These are phyloP conservation scores for Coemansia sp. DNA, from an alignment of 192 early-diverging fungal genomes.

Conservation along the genomic window DNA sequence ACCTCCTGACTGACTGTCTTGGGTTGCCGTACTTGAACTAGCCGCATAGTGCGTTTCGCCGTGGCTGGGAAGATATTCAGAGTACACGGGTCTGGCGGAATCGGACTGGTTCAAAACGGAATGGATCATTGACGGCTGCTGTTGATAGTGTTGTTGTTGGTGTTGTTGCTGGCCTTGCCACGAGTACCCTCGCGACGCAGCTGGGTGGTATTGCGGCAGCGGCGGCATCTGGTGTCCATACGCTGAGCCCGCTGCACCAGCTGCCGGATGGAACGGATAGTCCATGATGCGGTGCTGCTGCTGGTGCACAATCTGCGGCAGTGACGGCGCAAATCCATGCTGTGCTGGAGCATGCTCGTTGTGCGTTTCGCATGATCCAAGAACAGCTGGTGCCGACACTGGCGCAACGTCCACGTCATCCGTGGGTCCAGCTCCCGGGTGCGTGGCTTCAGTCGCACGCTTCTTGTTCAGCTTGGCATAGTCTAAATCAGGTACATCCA, in stretches of 20 bases:
- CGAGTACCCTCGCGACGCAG: constrained; percentile 7
- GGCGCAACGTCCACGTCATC: neutral
- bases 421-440: neutral
- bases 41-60: too few relatives aligned
- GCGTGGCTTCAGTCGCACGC: constrained; percentile 37
- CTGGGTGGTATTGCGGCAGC: constrained; percentile 5
- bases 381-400: constrained; percentile 2
- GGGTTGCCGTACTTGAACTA: neutral
- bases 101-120: neutral
- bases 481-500: constrained; percentile 24
- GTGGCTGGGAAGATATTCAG: constrained; percentile 7
- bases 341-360: neutral
- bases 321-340: constrained; percentile 4
- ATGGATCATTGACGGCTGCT: constrained; percentile 1
- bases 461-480: constrained; percentile 59
- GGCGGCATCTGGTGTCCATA: neutral
- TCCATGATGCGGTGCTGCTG: constrained; percentile 17
- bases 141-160: constrained; percentile 6
- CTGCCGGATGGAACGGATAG: constrained; percentile 4
- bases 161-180: constrained; percentile 16
- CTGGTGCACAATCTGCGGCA: constrained; percentile 16
- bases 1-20: constrained; percentile 11
- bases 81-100: constrained; percentile 1
- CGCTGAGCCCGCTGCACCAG: neutral
- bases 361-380: neutral